Evolutionary conservation across 331 rosid genomes (phyloP), one percentile per base, ranked within the genome.

Genomic region (Dryas integrifolia): DNA sequence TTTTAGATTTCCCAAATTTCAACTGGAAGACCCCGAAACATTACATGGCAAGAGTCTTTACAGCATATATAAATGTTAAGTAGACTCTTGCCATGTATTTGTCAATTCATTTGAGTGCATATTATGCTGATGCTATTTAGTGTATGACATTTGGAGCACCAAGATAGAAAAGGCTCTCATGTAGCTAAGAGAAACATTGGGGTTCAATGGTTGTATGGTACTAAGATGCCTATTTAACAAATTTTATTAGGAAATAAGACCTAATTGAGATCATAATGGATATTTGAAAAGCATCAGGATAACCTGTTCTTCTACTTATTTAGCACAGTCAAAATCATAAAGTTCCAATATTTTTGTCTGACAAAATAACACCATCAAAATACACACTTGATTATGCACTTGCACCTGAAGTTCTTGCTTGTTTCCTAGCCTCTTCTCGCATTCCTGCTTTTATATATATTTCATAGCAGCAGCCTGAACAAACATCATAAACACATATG

Each of bases 391-490:
- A 40, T 67, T 63, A 59, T 60, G 82, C 69, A 61, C 79, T 74
- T 67, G 67, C 77, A 59, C 75, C 73, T 21, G 58, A 52, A 50
- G 72, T 67, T 53, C 50, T 12, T 11, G 80, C 84, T 60, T 82
- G 75, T 65, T 80, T 75, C 58, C 81, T 78, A 55, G 95, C 79
- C 58, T 86, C 95, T 78, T 87, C 85, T 74, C 91, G 85, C 81
- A 65, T 67, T 56, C 65, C 66, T 10, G 86, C 89, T 77, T 41
- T 89, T 47, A 89, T 87, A 47, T 87, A 88, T 74, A 95, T 77
- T 86, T 91, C 97, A n/a, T 91, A 91, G 84, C 90, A 84, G 85
- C 89, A 84, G 40, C 96, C 96, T 92, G 90, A 77, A 79, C 53
- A 40, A 14, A 80, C 65, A 75, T 78, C 65, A 57, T 11, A 53